Evolutionary conservation across 768 basidiomycete species (phyloP).

Genomic region (Guyanaporus albipodus): DNA sequence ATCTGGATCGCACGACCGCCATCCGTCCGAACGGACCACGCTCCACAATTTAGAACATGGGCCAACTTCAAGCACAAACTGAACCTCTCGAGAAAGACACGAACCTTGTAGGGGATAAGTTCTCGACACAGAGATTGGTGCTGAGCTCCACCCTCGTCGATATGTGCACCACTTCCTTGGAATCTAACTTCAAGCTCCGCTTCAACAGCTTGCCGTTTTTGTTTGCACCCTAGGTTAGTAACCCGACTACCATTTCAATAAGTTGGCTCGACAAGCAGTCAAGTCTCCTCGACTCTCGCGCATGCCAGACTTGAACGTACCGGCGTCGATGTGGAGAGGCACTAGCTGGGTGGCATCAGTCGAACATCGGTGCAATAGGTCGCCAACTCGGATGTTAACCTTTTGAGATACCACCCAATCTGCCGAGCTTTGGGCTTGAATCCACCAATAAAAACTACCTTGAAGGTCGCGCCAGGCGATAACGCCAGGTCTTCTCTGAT

Average conservation of each 20-base stretch:
- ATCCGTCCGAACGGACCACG: slow-evolving; percentile 20
- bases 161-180: slow-evolving; percentile 7
- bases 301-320: too few species aligned
- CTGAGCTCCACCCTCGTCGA: slow-evolving; percentile 12
- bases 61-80: neutral
- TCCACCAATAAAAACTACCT: too few species aligned
- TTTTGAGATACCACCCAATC: too few species aligned
- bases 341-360: too few species aligned
- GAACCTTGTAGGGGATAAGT: slow-evolving; percentile 23
- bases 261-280: too few species aligned
- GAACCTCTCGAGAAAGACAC: slow-evolving; percentile 5
- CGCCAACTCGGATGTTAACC: too few species aligned
- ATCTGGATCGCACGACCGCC: slow-evolving; percentile 13
- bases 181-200: slow-evolving; percentile 25
- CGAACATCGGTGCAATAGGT: too few species aligned
- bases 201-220: slow-evolving; percentile 12
- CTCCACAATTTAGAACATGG: neutral
- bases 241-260: neutral
- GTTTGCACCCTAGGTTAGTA: slow-evolving; percentile 5
- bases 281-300: too few species aligned
- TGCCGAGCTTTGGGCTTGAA: too few species aligned
- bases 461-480: too few species aligned
- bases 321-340: too few species aligned
- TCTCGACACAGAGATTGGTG: slow-evolving; percentile 17
- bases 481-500: too few species aligned